These are phyloP conservation scores for Ambrosia trifida DNA, from an alignment of 129 eudicot species.

Conservation along the genomic window DNA sequence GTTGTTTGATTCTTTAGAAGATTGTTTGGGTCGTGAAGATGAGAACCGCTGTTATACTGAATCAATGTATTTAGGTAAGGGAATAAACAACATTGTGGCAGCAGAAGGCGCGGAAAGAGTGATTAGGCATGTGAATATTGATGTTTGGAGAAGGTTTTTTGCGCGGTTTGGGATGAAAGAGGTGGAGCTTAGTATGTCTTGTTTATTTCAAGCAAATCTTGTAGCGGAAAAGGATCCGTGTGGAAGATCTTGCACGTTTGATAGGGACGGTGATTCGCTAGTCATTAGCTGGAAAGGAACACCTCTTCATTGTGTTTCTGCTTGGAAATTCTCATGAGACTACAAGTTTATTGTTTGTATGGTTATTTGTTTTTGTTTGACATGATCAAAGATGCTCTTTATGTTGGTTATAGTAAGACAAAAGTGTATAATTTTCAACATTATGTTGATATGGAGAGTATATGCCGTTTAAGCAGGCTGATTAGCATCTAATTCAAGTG, in stretches of 20 bases:
- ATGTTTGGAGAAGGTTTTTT: slow-evolving; percentile 62
- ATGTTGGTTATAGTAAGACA: slow-evolving; percentile 7
- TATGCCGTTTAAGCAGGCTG: not conserved
- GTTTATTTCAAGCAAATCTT: slow-evolving; percentile 44
- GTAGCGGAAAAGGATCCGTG: slow-evolving; percentile 28
- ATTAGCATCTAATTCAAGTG: not conserved
- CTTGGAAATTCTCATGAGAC: slow-evolving; percentile 44
- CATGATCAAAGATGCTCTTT: not conserved
- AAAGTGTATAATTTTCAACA: not conserved
- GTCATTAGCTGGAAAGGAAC: slow-evolving; percentile 68
- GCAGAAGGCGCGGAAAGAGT: slow-evolving; percentile 55
- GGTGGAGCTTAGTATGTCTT: slow-evolving; percentile 40
- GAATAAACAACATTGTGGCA: slow-evolving; percentile 38
- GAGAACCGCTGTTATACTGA: slow-evolving; percentile 32
- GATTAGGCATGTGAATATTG: slow-evolving; percentile 41
- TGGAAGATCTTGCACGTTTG: slow-evolving; percentile 48
- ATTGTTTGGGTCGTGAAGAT: slow-evolving; percentile 40
- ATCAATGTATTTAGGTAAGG: slow-evolving; percentile 21
- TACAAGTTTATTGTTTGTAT: slow-evolving; percentile 14
- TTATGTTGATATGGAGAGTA: not conserved
- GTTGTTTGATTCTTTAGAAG: slow-evolving; percentile 45
- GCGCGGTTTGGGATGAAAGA: slow-evolving; percentile 47
- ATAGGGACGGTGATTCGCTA: slow-evolving; percentile 41
- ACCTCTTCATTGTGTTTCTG: slow-evolving; percentile 46
- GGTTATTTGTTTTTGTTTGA: not conserved